Evolutionary conservation across 2,329 filamentous ascomycete species (phyloP).

Genomic region (Juglanconis oblonga): DNA sequence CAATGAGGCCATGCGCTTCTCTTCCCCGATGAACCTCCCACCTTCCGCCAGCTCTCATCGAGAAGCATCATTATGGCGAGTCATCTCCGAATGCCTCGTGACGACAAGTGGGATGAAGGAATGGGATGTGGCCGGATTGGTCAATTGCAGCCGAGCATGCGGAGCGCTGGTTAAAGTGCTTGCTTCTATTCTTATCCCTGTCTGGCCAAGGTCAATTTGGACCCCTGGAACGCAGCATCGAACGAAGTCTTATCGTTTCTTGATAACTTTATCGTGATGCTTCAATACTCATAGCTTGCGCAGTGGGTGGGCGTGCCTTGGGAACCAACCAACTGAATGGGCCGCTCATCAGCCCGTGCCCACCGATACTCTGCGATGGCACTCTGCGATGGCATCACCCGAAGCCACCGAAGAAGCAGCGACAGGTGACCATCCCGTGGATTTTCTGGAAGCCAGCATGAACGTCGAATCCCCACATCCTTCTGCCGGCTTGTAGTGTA

Average conservation of each 20-base stretch:
- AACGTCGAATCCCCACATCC: too few species aligned
- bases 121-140: constrained; percentile 3
- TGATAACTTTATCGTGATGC: background rate
- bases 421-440: background rate
- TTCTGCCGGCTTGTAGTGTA: background rate
- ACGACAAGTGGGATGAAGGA: background rate
- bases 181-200: constrained; percentile 14
- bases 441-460: background rate
- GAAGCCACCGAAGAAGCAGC: too few species aligned
- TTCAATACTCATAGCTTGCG: background rate
- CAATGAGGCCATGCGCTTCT: background rate
- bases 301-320: background rate
- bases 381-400: too few species aligned
- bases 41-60: background rate
- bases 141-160: constrained; percentile 4
- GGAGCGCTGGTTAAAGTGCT: constrained; percentile 1
- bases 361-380: too few species aligned
- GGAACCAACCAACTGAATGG: background rate
- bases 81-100: background rate
- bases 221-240: background rate
- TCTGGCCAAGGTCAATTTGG: background rate
- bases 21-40: background rate
- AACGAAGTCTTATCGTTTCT: background rate
- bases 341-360: background rate
- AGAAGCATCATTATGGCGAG: background rate